phyloP scores from a whole-genome alignment of 306 rosid species.

The Gillenia trifoliata region DNA sequence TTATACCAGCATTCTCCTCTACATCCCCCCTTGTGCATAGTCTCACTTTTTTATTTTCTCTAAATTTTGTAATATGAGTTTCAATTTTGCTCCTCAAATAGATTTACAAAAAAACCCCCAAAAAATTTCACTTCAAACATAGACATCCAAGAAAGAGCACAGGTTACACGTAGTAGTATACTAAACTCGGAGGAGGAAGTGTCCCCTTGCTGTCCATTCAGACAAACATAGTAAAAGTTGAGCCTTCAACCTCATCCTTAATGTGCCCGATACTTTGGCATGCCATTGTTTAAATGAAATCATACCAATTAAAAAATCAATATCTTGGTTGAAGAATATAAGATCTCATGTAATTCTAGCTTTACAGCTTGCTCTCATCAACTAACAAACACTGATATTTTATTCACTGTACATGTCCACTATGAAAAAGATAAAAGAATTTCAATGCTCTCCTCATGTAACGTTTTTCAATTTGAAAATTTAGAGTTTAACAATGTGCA shows the following conservation, averaged over 20 bases:
- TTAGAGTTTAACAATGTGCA: not conserved
- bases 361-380: not conserved
- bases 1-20: not conserved
- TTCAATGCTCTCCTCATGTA: not conserved
- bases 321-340: not conserved
- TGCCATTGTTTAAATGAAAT: too few species aligned
- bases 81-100: not conserved
- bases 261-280: too few species aligned
- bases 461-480: not conserved
- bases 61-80: not conserved
- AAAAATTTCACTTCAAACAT: too few species aligned
- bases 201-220: too few species aligned
- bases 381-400: not conserved
- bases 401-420: not conserved
- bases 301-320: not conserved
- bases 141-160: too few species aligned
- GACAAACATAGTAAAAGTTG: too few species aligned
- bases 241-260: too few species aligned
- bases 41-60: not conserved
- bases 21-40: not conserved
- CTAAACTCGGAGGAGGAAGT: too few species aligned
- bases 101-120: too few species aligned
- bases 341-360: not conserved
- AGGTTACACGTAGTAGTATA: too few species aligned
- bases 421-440: not conserved